Evolutionary conservation across 768 basidiomycete genomes (phyloP).

Genomic region (Strobilomyces confusus): DNA sequence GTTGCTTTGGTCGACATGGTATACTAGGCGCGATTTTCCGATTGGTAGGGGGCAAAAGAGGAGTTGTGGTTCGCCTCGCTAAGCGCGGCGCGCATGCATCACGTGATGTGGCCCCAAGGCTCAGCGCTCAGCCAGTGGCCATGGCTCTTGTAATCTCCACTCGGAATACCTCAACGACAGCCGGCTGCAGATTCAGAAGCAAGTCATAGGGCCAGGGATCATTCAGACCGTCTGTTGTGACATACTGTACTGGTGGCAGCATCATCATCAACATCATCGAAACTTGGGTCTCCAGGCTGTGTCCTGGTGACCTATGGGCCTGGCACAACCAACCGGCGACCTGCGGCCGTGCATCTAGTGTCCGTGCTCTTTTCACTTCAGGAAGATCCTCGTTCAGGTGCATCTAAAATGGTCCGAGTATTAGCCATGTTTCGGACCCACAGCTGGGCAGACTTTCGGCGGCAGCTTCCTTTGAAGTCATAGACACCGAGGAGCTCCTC

Average conservation of each 20-base stretch:
- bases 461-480: background rate
- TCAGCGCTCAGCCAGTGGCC: background rate
- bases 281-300: background rate
- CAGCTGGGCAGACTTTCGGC: background rate
- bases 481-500: background rate
- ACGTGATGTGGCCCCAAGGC: slow-evolving; percentile 9
- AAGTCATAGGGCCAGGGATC: background rate
- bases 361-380: background rate
- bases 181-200: too few species aligned
- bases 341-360: background rate
- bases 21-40: background rate
- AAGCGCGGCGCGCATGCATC: background rate
- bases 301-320: background rate
- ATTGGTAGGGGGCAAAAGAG: background rate
- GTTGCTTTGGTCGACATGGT: slow-evolving; percentile 11
- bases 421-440: background rate
- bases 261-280: background rate
- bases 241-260: background rate
- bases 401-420: background rate
- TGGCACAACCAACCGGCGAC: background rate
- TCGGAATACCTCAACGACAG: background rate
- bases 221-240: background rate
- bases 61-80: background rate
- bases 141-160: background rate
- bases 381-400: background rate